Conservation (phyloP, 441 rosid genomes). For the Erodium texanum region DNA sequence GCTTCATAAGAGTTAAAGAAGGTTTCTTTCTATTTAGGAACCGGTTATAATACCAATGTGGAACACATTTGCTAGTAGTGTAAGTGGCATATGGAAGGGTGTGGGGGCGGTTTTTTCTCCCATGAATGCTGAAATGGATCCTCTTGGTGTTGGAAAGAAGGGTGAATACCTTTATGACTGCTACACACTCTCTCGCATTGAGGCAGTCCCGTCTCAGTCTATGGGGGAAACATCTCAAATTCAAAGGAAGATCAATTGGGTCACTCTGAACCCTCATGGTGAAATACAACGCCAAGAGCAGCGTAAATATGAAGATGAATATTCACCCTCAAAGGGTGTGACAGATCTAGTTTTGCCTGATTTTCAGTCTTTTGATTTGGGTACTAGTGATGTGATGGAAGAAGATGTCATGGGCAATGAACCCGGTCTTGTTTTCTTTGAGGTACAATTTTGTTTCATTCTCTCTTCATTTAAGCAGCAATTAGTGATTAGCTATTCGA, state of each 20-base stretch:
- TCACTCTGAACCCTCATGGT: constrained; percentile 76
- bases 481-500: background rate
- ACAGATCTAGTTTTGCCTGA: constrained; percentile 36
- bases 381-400: constrained; percentile 71
- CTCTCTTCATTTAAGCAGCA: background rate
- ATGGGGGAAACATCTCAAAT: constrained; percentile 40
- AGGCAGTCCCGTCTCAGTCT: constrained; percentile 34
- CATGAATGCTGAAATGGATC: constrained; percentile 81
- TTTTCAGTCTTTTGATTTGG: constrained; percentile 54
- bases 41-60: constrained; percentile 76
- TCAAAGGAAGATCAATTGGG: constrained; percentile 73
- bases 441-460: constrained; percentile 38
- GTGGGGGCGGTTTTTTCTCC: constrained; percentile 89
- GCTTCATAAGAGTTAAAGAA: background rate
- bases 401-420: constrained; percentile 73
- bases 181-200: constrained; percentile 52
- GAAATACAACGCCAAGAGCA: constrained; percentile 37
- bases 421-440: constrained; percentile 75
- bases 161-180: constrained; percentile 69
- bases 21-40: constrained; percentile 35
- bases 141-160: constrained; percentile 63
- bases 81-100: constrained; percentile 93
- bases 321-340: constrained; percentile 17
- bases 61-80: constrained; percentile 84
- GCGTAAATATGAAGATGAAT: constrained; percentile 17